Percentiles rank a stretch among this genome's conserved stretches.
Evolutionary conservation across 495 filamentous ascomycete genomes (phyloP).

Genomic region (Podospora fimiseda): DNA sequence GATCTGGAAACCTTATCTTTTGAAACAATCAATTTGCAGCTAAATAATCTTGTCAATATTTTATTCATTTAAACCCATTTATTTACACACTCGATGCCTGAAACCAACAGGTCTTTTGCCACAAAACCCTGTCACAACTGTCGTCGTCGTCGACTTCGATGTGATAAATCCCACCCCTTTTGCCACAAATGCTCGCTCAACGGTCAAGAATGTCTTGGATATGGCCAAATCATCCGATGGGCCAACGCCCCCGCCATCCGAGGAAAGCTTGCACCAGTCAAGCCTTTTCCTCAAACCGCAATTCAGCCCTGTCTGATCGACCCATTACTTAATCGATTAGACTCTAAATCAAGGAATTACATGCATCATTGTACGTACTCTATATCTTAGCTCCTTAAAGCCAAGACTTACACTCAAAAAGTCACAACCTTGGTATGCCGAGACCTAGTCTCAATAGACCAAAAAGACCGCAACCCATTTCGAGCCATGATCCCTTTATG

Average conservation of each 20-base stretch:
- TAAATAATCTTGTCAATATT: no score
- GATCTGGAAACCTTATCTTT: no score
- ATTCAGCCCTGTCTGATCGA: slow-evolving; percentile 25
- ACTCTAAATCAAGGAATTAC: slow-evolving; percentile 36
- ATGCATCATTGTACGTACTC: slow-evolving; percentile 43
- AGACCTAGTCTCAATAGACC: slow-evolving; percentile 48
- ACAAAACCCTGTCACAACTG: slow-evolving; percentile 29
- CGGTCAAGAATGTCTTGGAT: slow-evolving; percentile 44
- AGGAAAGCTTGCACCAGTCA: slow-evolving; percentile 26
- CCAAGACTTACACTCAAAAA: neutral
- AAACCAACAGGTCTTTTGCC: slow-evolving; percentile 1
- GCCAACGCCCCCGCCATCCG: slow-evolving; percentile 35
- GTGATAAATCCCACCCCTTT: slow-evolving; percentile 43
- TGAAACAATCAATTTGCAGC: no score
- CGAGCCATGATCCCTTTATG: slow-evolving; percentile 44
- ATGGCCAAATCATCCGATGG: slow-evolving; percentile 37
- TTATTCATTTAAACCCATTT: no score
- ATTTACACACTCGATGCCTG: slow-evolving; percentile 8
- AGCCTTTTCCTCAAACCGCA: neutral
- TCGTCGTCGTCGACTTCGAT: slow-evolving; percentile 47
- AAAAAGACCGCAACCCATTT: slow-evolving; percentile 43
- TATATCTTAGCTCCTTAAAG: neutral
- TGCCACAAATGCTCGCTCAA: slow-evolving; percentile 44
- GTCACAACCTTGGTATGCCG: slow-evolving; percentile 45
- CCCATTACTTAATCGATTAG: slow-evolving; percentile 31